Evolutionary conservation across 257 asterid genomes (phyloP).

Genomic region (Solanum sitiens): DNA sequence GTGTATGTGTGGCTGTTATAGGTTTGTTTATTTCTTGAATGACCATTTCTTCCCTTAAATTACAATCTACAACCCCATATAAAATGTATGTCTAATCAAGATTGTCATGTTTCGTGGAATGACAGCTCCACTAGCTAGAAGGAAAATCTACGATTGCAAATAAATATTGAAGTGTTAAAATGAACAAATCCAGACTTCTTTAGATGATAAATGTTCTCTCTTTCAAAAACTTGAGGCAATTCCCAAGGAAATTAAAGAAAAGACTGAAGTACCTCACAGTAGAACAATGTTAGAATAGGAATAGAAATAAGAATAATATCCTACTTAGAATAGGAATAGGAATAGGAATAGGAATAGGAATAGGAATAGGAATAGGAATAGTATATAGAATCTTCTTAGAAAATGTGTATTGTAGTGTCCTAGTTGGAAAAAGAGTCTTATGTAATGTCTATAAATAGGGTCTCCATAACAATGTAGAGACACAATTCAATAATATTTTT

Average conservation of each 20-base stretch:
- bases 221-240: not conserved
- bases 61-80: not conserved
- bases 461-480: not conserved
- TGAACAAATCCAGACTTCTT: not conserved
- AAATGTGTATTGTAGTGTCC: not conserved
- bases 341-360: not conserved
- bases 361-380: not conserved
- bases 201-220: not conserved
- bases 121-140: not conserved
- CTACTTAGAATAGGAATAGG: not conserved
- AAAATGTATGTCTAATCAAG: not conserved
- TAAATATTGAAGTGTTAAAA: not conserved
- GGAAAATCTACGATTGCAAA: not conserved
- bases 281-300: not conserved
- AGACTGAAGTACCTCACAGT: not conserved
- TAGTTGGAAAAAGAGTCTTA: not conserved
- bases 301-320: not conserved
- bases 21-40: not conserved
- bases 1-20: not conserved
- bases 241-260: not conserved
- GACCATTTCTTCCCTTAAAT: not conserved
- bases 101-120: not conserved
- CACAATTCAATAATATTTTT: not conserved
- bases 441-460: not conserved
- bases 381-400: not conserved